These are phyloP conservation scores for Anthoceros angustus DNA, from an alignment of 225 moss, liverwort and hornwort species.

Conservation along the genomic window DNA sequence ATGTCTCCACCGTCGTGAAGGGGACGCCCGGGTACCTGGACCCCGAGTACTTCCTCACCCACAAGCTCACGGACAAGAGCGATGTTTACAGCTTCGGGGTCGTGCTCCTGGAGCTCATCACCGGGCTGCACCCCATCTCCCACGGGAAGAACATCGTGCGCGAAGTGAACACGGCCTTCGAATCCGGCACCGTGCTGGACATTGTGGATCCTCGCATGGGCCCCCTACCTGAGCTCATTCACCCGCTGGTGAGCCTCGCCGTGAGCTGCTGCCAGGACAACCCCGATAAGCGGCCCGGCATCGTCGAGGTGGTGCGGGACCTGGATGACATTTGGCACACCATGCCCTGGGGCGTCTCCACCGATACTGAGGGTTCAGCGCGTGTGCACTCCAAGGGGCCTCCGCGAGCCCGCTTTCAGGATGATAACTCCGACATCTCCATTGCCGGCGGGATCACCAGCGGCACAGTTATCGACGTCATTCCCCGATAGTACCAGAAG, in stretches of 20 bases:
- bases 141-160: conserved; percentile 10
- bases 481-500: no score
- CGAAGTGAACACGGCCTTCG: conserved; percentile 7
- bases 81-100: conserved; percentile 6
- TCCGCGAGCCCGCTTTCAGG: no score
- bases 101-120: conserved; percentile 9
- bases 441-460: background rate
- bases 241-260: conserved; percentile 1
- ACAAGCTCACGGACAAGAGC: conserved; percentile 5
- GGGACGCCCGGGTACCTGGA: conserved; percentile 14
- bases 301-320: conserved; percentile 10
- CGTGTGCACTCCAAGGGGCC: background rate
- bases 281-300: conserved; percentile 4
- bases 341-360: background rate
- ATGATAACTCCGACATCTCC: background rate
- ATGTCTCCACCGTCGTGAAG: conserved; percentile 10
- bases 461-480: background rate
- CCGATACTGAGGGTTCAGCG: background rate
- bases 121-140: conserved; percentile 6
- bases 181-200: background rate
- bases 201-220: conserved; percentile 8
- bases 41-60: conserved; percentile 12
- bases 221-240: background rate
- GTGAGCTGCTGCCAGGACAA: conserved; percentile 6
- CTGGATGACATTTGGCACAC: conserved; percentile 8